These are phyloP conservation scores for Neopestalotiopsis clavispora DNA, from an alignment of 2,329 filamentous ascomycete species.

Conservation along the genomic window DNA sequence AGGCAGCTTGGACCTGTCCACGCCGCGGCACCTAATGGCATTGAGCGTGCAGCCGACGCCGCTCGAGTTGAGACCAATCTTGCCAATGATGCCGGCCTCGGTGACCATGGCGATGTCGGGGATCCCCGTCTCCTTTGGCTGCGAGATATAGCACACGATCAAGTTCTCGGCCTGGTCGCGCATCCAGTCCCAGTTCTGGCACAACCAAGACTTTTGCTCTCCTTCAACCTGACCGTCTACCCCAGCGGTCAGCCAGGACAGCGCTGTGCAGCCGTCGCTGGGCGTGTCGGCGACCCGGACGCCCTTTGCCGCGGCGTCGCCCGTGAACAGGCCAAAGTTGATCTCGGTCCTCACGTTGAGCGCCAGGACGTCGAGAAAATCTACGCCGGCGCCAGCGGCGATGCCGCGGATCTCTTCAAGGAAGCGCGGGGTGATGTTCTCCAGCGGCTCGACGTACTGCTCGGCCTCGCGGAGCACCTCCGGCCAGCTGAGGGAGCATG, in stretches of 20 bases:
- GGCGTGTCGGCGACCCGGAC: constrained; percentile 22
- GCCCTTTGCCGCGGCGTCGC: constrained; percentile 16
- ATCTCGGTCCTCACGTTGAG: constrained; percentile 64
- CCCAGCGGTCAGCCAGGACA: constrained; percentile 54
- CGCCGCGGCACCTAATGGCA: constrained; percentile 62
- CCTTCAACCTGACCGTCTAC: too few species aligned
- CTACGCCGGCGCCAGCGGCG: constrained; percentile 51
- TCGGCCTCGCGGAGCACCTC: constrained; percentile 41
- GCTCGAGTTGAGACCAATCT: constrained; percentile 65
- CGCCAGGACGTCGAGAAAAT: constrained; percentile 58
- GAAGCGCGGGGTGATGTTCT: constrained; percentile 39
- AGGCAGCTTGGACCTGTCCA: constrained; percentile 56
- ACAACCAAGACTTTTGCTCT: constrained; percentile 48
- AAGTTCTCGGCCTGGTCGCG: constrained; percentile 53
- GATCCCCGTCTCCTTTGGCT: constrained; percentile 36
- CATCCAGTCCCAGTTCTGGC: constrained; percentile 68
- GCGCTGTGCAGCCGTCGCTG: constrained; percentile 60
- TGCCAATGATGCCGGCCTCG: constrained; percentile 65
- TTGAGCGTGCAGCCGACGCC: constrained; percentile 67
- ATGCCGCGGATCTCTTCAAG: constrained; percentile 56
- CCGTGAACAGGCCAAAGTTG: constrained; percentile 57
- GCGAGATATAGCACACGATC: constrained; percentile 50
- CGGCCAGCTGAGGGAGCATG: constrained; percentile 38
- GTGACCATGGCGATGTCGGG: constrained; percentile 61
- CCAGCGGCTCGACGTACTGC: constrained; percentile 50